These are phyloP conservation scores for Boletellus ananiceps DNA, from an alignment of 768 basidiomycete species.

Conservation along the genomic window DNA sequence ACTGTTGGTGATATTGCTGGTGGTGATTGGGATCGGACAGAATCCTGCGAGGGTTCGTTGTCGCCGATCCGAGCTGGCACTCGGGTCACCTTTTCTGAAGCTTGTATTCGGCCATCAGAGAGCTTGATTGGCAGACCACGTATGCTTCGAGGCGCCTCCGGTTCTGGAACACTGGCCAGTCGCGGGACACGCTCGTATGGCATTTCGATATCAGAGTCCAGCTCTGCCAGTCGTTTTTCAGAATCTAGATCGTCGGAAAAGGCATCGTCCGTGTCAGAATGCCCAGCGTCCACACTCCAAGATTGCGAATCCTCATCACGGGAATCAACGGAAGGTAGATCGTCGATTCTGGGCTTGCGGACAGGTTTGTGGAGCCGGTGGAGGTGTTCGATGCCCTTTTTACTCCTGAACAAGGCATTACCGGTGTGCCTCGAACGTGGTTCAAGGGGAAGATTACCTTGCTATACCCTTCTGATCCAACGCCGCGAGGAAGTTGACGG, in stretches of 20 bases:
- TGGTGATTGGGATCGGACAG: conserved; percentile 29
- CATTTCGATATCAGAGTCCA: conserved; percentile 63
- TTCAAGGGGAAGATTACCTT: conserved; percentile 44
- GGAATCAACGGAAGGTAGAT: conserved; percentile 67
- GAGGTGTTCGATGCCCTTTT: conserved; percentile 73
- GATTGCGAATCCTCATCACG: conserved; percentile 54
- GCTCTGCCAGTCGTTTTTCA: conserved; percentile 7
- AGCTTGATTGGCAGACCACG: conserved; percentile 83
- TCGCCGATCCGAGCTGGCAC: conserved; percentile 19
- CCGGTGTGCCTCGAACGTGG: neutral
- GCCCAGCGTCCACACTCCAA: conserved; percentile 45
- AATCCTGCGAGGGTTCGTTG: conserved; percentile 34
- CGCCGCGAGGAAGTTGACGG: conserved; percentile 60
- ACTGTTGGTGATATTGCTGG: conserved; percentile 30
- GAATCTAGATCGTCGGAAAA: conserved; percentile 9
- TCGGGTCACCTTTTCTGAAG: conserved; percentile 39
- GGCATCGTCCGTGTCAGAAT: conserved; percentile 21
- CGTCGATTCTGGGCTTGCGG: conserved; percentile 43
- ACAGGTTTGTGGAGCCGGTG: conserved; percentile 62
- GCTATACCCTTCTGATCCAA: conserved; percentile 80
- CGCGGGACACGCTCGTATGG: conserved; percentile 66
- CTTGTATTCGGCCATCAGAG: conserved; percentile 69
- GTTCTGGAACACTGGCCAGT: conserved; percentile 42
- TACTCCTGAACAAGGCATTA: conserved; percentile 53
- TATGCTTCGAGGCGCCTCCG: conserved; percentile 46